phyloP scores from a whole-genome alignment of 805 yeast genomes.

The Saturnispora mendoncae region DNA sequence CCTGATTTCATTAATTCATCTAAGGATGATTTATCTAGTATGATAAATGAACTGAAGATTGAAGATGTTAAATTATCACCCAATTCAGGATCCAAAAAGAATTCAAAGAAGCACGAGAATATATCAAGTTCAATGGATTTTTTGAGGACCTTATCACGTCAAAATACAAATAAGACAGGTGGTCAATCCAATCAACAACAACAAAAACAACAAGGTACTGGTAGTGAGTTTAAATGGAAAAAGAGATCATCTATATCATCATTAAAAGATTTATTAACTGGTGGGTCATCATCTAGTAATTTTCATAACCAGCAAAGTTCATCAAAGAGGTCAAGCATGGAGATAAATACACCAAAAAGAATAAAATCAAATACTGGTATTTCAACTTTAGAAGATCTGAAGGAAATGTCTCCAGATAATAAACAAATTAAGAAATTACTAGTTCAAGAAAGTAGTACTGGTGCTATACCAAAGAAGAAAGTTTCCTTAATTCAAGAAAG shows the following conservation, averaged over 20 bases:
- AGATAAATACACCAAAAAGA: slow-evolving; percentile 18
- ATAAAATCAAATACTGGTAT: slow-evolving; percentile 7
- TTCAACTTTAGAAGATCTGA: slow-evolving; percentile 10
- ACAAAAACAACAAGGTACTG: neutral
- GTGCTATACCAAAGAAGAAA: slow-evolving; percentile 2
- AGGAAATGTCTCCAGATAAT: slow-evolving; percentile 17
- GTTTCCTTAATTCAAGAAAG: slow-evolving; percentile 6
- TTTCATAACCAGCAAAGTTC: slow-evolving; percentile 15
- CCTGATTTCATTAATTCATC: neutral
- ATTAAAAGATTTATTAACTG: slow-evolving; percentile 29
- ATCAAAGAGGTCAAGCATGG: slow-evolving; percentile 7
- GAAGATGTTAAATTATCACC: slow-evolving; percentile 28
- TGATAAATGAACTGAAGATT: slow-evolving; percentile 17
- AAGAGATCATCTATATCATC: slow-evolving; percentile 31
- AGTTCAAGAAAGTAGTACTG: neutral
- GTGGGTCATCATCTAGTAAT: slow-evolving; percentile 20
- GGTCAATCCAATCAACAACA: neutral
- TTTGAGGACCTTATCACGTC: slow-evolving; percentile 29
- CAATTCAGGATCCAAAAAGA: slow-evolving; percentile 13
- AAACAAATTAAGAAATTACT: slow-evolving; percentile 5
- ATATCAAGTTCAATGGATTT: slow-evolving; percentile 33
- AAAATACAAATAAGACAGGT: slow-evolving; percentile 19
- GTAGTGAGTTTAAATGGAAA: slow-evolving; percentile 9
- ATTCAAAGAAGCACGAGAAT: slow-evolving; percentile 16
- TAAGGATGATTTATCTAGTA: slow-evolving; percentile 10